phyloP scores from a whole-genome alignment of 1,139 yeast genomes.

The Taphrina sp. region DNA sequence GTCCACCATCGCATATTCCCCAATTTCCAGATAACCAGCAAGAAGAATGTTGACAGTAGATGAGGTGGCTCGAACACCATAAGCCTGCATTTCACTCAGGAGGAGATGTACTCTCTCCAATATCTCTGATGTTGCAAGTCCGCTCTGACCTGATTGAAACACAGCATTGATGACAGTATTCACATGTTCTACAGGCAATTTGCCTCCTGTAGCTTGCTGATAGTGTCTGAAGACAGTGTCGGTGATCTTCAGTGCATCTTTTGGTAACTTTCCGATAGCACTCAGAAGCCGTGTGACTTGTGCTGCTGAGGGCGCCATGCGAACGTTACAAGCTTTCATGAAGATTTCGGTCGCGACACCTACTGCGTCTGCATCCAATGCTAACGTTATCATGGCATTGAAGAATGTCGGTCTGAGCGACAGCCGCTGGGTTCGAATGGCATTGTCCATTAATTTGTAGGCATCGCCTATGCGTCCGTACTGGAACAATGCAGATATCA shows the following conservation, averaged over 20 bases:
- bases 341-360: conserved; percentile 27
- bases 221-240: conserved; percentile 14
- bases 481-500: conserved; percentile 20
- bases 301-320: conserved; percentile 9
- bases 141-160: neutral
- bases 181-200: conserved; percentile 11
- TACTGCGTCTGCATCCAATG: conserved; percentile 25
- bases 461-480: conserved; percentile 18
- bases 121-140: conserved; percentile 3
- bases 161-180: conserved; percentile 12
- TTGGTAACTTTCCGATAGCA: neutral
- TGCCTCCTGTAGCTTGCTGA: conserved; percentile 2
- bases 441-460: conserved; percentile 20
- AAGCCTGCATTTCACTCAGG: neutral
- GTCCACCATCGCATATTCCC: conserved; percentile 9
- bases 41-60: conserved; percentile 20
- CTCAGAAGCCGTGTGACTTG: conserved; percentile 13
- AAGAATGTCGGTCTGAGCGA: conserved; percentile 20
- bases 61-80: neutral
- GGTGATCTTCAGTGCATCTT: conserved; percentile 1
- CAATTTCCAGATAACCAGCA: conserved; percentile 22
- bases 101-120: conserved; percentile 6
- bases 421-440: conserved; percentile 13
- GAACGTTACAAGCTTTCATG: conserved; percentile 23
- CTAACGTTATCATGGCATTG: conserved; percentile 23